Evolutionary conservation across 352 stramenopile genomes (phyloP).

Genomic region (Phytophthora hibernalis): DNA sequence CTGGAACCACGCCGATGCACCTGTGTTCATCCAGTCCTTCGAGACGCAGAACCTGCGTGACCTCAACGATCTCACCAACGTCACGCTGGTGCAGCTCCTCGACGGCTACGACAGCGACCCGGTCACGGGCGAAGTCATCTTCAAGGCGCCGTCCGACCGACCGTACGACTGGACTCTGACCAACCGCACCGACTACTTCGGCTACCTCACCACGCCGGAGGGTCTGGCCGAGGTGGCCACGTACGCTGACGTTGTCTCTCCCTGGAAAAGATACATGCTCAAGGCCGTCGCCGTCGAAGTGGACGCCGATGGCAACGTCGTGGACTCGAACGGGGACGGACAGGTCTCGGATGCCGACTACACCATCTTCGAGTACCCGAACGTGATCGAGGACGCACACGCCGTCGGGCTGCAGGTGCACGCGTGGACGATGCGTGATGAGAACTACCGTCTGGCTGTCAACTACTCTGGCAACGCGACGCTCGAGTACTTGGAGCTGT

Average conservation of each 20-base stretch:
- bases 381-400: no score
- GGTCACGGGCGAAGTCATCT: constrained; percentile 59
- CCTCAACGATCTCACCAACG: constrained; percentile 65
- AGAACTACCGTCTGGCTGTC: constrained; percentile 61
- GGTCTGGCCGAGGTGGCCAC: constrained; percentile 70
- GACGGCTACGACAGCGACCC: constrained; percentile 63
- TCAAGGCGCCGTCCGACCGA: constrained; percentile 47
- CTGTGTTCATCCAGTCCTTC: constrained; percentile 82
- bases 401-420: constrained; percentile 63
- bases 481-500: constrained; percentile 74
- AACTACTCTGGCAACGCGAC: constrained; percentile 73
- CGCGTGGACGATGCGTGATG: constrained; percentile 73
- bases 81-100: constrained; percentile 87
- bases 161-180: constrained; percentile 76
- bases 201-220: constrained; percentile 59
- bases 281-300: constrained; percentile 54
- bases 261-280: constrained; percentile 87
- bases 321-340: constrained; percentile 75
- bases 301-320: constrained; percentile 44
- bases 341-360: constrained; percentile 68
- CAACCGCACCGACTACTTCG: constrained; percentile 60
- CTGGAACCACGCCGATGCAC: constrained; percentile 71
- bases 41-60: constrained; percentile 77
- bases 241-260: constrained; percentile 77
- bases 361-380: constrained; percentile 48